These are phyloP conservation scores for Barnettozyma salicaria DNA, from an alignment of 805 yeast genomes.

Conservation along the genomic window DNA sequence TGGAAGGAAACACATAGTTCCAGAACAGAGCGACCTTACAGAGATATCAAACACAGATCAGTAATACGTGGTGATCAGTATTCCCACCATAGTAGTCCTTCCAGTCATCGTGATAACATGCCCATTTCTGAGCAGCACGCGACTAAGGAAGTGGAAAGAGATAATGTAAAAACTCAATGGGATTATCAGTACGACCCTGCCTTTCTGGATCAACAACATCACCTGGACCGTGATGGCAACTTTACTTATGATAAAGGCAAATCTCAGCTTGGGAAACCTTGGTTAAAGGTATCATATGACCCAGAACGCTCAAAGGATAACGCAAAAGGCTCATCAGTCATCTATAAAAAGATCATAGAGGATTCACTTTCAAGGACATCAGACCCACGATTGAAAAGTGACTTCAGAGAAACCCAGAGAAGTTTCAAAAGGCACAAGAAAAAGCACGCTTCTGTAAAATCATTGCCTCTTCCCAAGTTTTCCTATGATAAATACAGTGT, in stretches of 20 bases:
- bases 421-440: constrained; percentile 36
- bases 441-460: constrained; percentile 32
- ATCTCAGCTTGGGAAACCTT: constrained; percentile 15
- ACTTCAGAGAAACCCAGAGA: constrained; percentile 1
- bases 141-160: background rate
- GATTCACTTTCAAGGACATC: constrained; percentile 11
- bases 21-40: background rate
- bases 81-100: no score
- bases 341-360: constrained; percentile 29
- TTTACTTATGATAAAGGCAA: constrained; percentile 2
- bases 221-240: constrained; percentile 8
- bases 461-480: constrained; percentile 32
- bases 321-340: constrained; percentile 31
- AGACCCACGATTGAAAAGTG: constrained; percentile 38
- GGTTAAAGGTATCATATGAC: constrained; percentile 45
- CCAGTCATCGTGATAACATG: no score
- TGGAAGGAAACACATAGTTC: background rate
- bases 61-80: no score
- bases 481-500: constrained; percentile 62
- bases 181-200: background rate
- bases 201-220: constrained; percentile 6
- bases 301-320: constrained; percentile 42
- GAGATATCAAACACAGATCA: no score
- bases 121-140: no score
- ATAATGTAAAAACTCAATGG: constrained; percentile 1